Conservation (phyloP, 2,329 filamentous ascomycete species). For the Alternaria angustiovoidea region DNA sequence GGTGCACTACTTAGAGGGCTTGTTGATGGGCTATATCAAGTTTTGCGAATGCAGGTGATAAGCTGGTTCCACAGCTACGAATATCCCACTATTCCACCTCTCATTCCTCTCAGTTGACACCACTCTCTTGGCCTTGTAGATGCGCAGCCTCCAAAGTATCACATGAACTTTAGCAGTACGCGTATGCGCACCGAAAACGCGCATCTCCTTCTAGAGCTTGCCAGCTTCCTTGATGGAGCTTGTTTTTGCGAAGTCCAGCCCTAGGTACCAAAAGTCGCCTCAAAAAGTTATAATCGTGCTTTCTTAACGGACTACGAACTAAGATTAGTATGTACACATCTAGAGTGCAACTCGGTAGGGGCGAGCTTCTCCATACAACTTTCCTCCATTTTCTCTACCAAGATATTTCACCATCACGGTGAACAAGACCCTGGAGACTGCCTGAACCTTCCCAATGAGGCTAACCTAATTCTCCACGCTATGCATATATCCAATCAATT, state of each 20-base stretch:
- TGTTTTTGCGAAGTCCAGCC: too few relatives aligned
- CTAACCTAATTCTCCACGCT: neutral
- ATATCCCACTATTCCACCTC: neutral
- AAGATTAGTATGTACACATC: too few relatives aligned
- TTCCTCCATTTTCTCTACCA: neutral
- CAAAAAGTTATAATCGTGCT: too few relatives aligned
- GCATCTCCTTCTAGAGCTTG: too few relatives aligned
- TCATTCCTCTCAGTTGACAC: accelerated
- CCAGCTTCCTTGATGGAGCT: too few relatives aligned
- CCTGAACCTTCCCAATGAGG: neutral
- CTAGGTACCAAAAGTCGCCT: too few relatives aligned
- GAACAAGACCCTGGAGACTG: neutral
- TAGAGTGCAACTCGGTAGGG: too few relatives aligned
- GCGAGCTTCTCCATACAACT: neutral
- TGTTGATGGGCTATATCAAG: neutral
- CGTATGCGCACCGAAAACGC: too few relatives aligned
- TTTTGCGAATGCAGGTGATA: neutral
- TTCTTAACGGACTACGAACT: too few relatives aligned
- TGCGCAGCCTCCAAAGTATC: neutral
- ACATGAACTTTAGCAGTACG: too few relatives aligned
- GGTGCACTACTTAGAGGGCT: neutral
- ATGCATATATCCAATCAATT: neutral
- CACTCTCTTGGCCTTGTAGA: too few relatives aligned
- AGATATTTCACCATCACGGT: neutral
- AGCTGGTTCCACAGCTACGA: neutral